Conservation (phyloP, 2,329 filamentous ascomycete species). For the Nothopassalora personata region DNA sequence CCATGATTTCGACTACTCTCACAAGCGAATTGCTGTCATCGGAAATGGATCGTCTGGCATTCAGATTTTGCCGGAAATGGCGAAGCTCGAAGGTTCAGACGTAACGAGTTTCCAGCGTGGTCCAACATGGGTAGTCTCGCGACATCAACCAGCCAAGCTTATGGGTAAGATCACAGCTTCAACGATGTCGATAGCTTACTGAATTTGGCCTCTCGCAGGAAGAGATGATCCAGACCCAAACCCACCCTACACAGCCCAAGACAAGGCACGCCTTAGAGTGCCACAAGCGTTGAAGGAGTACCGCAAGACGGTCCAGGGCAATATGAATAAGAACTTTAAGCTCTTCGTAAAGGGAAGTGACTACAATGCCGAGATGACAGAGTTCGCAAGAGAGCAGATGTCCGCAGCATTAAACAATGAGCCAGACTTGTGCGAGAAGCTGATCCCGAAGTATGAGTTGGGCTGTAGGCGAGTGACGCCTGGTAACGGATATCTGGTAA, state of each 20-base stretch:
- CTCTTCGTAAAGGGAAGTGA: slow-evolving; percentile 41
- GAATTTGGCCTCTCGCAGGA: background rate
- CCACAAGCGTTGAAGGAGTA: slow-evolving; percentile 40
- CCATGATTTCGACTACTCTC: slow-evolving; percentile 39
- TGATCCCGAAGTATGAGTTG: slow-evolving; percentile 40
- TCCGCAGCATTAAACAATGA: slow-evolving; percentile 48
- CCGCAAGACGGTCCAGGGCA: slow-evolving; percentile 41
- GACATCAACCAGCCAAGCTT: slow-evolving; percentile 14
- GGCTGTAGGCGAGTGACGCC: slow-evolving; percentile 48
- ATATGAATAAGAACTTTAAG: slow-evolving; percentile 40
- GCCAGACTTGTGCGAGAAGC: slow-evolving; percentile 50
- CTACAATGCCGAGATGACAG: slow-evolving; percentile 45
- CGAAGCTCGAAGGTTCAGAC: slow-evolving; percentile 28
- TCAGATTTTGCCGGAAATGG: slow-evolving; percentile 33
- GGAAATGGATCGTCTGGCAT: slow-evolving; percentile 42
- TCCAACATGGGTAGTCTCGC: slow-evolving; percentile 36
- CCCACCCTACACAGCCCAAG: slow-evolving; percentile 24
- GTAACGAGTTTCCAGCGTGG: slow-evolving; percentile 36
- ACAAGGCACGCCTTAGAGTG: slow-evolving; percentile 32
- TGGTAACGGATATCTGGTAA: slow-evolving; percentile 52
- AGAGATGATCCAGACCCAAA: slow-evolving; percentile 20
- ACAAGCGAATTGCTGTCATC: slow-evolving; percentile 39
- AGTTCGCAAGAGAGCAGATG: slow-evolving; percentile 51
- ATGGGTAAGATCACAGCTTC: slow-evolving; percentile 7
- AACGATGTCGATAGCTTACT: background rate